Evolutionary conservation across 768 basidiomycete species (phyloP), one percentile per base, ranked within the genome.

Genomic region (Kwoniella sp.): DNA sequence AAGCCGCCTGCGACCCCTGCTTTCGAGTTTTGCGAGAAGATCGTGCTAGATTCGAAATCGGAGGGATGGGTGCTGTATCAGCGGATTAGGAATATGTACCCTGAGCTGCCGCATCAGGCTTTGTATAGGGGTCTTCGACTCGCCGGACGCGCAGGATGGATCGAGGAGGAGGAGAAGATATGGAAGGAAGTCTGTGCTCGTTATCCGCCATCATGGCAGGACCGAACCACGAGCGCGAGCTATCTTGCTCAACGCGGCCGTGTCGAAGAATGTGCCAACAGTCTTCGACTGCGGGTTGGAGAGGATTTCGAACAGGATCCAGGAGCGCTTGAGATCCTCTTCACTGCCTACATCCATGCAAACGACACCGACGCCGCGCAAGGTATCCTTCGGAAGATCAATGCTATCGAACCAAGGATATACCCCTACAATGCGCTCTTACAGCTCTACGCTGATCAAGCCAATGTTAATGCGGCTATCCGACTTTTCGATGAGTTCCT

Each of bases 401-500:
- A 66, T 30, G 20, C 4, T 3, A 20, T 68, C 1, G 61, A 34
- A n/a, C 67, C 72, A 5, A 54, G 66, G 0, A 17, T 68, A 1
- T 47, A 61, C 13, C 52, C 69, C 1, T 56, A 69, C 72, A 73
- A 76, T 59, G 47, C 69, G 2, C 54, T 74, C 20, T 47, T 78
- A 22, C 58, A 61, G 37, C 73, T 68, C 12, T 65, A 63, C 53
- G 72, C 74, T 0, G 51, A 65, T 2, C 66, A 72, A 3, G 68
- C 30, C 37, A 71, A 79, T 51, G 61, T 74, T 29, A 59, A 53
- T 34, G 28, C 54, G 17, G 67, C 77, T 8, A 62, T 72, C 12
- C 29, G 54, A 22, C 55, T 77, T 0, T 78, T 79, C 61, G 64
- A 67, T 23, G 58, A 68, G 30, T 50, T 68, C 15, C 81, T 82